Conservation (phyloP, 2,329 filamentous ascomycete species). For the Cladophialophora exuberans region DNA sequence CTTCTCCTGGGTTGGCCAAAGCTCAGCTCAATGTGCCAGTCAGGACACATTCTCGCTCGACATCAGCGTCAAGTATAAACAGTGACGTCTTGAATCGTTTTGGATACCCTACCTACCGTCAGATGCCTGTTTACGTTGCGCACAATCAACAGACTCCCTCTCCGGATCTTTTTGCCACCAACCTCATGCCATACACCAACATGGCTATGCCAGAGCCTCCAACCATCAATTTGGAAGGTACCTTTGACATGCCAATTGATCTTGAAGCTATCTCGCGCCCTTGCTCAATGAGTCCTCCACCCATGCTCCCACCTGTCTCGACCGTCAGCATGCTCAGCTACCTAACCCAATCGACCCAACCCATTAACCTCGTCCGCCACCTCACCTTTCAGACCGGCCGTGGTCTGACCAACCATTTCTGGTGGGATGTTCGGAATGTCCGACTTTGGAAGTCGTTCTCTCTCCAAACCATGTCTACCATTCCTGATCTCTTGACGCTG, state of each 20-base stretch:
- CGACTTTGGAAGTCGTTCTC: conserved; percentile 83
- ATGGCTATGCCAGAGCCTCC: conserved; percentile 31
- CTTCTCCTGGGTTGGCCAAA: conserved; percentile 28
- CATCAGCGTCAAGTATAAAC: conserved; percentile 71
- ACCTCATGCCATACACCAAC: conserved; percentile 34
- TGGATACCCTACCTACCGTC: conserved; percentile 83
- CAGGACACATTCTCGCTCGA: conserved; percentile 58
- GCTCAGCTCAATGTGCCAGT: conserved; percentile 42
- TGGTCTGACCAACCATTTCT: conserved; percentile 79
- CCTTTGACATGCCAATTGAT: conserved; percentile 32
- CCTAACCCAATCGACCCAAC: conserved; percentile 77
- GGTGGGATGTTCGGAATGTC: conserved; percentile 93
- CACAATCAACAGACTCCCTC: conserved; percentile 45
- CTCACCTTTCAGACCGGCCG: conserved; percentile 69
- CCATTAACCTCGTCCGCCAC: conserved; percentile 78
- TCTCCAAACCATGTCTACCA: conserved; percentile 68
- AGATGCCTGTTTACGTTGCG: conserved; percentile 64
- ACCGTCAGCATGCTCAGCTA: conserved; percentile 76
- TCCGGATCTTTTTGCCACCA: conserved; percentile 36
- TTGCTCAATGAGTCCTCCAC: conserved; percentile 47
- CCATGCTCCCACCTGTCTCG: conserved; percentile 36
- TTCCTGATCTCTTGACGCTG: conserved; percentile 73
- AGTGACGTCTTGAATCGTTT: conserved; percentile 68
- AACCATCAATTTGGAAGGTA: conserved; percentile 46
- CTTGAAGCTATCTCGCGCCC: conserved; percentile 40